These are phyloP conservation scores for Rhizopus microsporus DNA, from an alignment of 371 early-diverging fungal species.

Conservation along the genomic window DNA sequence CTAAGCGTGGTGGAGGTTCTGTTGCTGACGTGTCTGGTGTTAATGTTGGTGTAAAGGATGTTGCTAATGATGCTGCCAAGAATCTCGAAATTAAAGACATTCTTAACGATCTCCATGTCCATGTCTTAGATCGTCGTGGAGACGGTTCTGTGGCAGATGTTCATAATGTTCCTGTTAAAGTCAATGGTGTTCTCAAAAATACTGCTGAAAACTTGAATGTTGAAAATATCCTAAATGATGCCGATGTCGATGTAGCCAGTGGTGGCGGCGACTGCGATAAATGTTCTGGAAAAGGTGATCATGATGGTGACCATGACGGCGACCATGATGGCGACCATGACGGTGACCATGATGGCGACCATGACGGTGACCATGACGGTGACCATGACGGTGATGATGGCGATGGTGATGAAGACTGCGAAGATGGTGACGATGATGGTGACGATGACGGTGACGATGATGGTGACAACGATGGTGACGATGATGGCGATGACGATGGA, in stretches of 20 bases:
- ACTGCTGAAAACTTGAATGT: background rate
- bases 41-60: background rate
- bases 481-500: background rate
- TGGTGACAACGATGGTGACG: background rate
- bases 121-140: background rate
- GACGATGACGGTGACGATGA: background rate
- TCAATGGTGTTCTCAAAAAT: background rate
- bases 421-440: background rate
- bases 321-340: slow-evolving; percentile 1
- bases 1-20: background rate
- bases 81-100: background rate
- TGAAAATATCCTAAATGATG: slow-evolving; percentile 4
- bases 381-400: slow-evolving; percentile 1
- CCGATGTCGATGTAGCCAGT: background rate
- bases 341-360: slow-evolving; percentile 8
- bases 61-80: background rate
- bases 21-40: too few relatives aligned
- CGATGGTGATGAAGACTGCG: slow-evolving; percentile 1
- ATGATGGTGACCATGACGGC: slow-evolving; percentile 3
- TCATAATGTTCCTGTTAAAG: background rate
- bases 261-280: slow-evolving; percentile 4
- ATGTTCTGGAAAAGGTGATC: background rate
- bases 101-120: background rate
- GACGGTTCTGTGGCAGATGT: background rate
- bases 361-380: slow-evolving; percentile 8